Conservation (phyloP, 768 basidiomycete genomes). For the Galerina marginata region DNA sequence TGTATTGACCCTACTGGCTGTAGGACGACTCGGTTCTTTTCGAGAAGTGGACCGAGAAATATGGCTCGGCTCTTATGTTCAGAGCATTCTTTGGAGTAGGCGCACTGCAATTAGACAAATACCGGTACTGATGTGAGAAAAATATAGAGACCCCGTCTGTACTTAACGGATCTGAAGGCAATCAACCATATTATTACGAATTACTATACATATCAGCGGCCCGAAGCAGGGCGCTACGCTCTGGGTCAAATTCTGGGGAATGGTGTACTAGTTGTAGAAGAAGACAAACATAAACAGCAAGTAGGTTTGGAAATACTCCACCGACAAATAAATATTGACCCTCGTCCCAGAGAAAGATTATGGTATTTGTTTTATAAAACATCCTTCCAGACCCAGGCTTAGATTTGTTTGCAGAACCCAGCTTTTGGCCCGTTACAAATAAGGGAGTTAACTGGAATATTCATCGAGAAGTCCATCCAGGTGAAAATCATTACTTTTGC, state of each 20-base stretch:
- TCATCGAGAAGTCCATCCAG: conserved; percentile 58
- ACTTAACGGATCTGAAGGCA: conserved; percentile 66
- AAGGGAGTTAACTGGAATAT: conserved; percentile 59
- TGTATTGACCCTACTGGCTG: background rate
- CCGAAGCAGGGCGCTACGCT: conserved; percentile 40
- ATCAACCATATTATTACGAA: conserved; percentile 69
- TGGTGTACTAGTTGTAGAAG: conserved; percentile 57
- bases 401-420: conserved; percentile 52
- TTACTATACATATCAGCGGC: conserved; percentile 59
- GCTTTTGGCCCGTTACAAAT: conserved; percentile 68
- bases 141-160: conserved; percentile 38
- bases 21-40: conserved; percentile 44
- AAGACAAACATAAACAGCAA: conserved; percentile 52
- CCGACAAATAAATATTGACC: background rate
- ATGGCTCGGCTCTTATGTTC: conserved; percentile 53
- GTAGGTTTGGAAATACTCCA: conserved; percentile 22
- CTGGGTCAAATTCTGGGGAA: conserved; percentile 49
- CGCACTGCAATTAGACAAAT: background rate
- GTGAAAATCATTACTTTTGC: conserved; percentile 31
- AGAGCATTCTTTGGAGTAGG: conserved; percentile 50
- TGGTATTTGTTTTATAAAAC: conserved; percentile 35
- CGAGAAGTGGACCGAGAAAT: conserved; percentile 53
- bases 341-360: conserved; percentile 42
- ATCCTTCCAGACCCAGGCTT: background rate
- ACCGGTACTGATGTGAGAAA: background rate